Base-by-base conservation (phyloP, 345 rosid species). In the Salix brachista region DNA sequence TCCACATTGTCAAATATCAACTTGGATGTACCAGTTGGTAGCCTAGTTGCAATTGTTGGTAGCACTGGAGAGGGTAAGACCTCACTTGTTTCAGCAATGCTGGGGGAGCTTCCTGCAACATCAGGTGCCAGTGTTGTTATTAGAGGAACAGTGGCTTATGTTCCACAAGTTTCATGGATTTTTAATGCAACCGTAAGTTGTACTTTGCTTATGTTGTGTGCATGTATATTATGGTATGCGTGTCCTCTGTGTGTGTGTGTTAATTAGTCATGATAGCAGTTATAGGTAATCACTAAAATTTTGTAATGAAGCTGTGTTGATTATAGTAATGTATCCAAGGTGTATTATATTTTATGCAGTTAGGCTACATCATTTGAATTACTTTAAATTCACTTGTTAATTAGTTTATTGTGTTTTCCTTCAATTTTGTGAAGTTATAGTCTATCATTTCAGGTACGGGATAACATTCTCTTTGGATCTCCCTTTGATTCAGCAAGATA, bases 21-120 rank as follows among this genome's bases (percentile, higher is more conserved):
- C 84, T 77, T 93, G 86, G 97, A 92, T 83, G 69, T 96, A 77
- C 98, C 98, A 67, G 23, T 85, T 71, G 99, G 99, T 32, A 91
- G 94, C 90, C 85, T 96, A 80, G 98, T 96, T 77, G 99, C 99
- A 23, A 70, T 96, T 71, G 99, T 96, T 85, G 99, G 99, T 67
- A 86, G 98, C 81, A 93, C 99, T 26, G 99, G 99, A 72, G 99
- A 93, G 87, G 99, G 99, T 80, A 96, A 96, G 85, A 94, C 99
- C 70, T 93, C 99, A 5, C 87, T 96, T 79, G 78, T 92, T 81
- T 96, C 98, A 23, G 98, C 99, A 75, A 94, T 96, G 97, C 97
- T 96, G 46, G 98, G 99, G 80, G 99, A 96, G 86, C 94, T 94
- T 89, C 97, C 99, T 77, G 82, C 97, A 36, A 67, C 82, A 61